phyloP scores from a whole-genome alignment of 345 rosid genomes.

The Brassica nigra region DNA sequence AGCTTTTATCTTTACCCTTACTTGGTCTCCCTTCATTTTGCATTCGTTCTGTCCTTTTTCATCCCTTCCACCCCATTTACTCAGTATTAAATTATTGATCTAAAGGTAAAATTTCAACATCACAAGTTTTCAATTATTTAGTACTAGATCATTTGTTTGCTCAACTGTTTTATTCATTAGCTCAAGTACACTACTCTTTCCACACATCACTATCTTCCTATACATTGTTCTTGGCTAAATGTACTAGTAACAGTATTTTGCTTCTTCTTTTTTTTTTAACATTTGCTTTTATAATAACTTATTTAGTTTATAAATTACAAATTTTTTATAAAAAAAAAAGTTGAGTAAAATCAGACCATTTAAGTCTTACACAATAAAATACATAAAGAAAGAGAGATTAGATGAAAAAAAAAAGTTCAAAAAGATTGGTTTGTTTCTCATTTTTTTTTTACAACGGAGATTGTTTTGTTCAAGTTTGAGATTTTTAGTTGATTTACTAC shows the following conservation, averaged over 20 bases:
- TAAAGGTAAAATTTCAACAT: not conserved
- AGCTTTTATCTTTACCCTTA: constrained; percentile 20
- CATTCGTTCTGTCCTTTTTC: constrained; percentile 29
- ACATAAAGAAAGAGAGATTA: not conserved
- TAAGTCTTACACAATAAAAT: not conserved
- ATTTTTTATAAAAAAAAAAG: too few relatives aligned
- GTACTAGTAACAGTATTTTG: not conserved
- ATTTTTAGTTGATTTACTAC: not conserved
- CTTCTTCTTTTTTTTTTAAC: too few relatives aligned
- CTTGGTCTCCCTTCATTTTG: constrained; percentile 24
- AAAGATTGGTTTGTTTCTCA: not conserved
- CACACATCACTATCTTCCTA: not conserved
- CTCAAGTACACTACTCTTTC: not conserved
- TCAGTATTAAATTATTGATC: not conserved
- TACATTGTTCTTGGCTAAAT: not conserved
- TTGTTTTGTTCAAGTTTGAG: not conserved
- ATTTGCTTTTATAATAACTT: too few relatives aligned
- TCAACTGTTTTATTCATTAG: not conserved
- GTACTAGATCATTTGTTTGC: not conserved
- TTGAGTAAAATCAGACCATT: not conserved
- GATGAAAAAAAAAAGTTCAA: too few relatives aligned
- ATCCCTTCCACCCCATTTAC: not conserved
- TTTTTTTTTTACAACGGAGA: not conserved
- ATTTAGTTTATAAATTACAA: too few relatives aligned
- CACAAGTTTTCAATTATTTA: not conserved